Percentiles rank a stretch among this genome's conserved stretches.
Evolutionary conservation across 2,329 filamentous ascomycete species (phyloP).

Genomic region (Piedraia hortae): DNA sequence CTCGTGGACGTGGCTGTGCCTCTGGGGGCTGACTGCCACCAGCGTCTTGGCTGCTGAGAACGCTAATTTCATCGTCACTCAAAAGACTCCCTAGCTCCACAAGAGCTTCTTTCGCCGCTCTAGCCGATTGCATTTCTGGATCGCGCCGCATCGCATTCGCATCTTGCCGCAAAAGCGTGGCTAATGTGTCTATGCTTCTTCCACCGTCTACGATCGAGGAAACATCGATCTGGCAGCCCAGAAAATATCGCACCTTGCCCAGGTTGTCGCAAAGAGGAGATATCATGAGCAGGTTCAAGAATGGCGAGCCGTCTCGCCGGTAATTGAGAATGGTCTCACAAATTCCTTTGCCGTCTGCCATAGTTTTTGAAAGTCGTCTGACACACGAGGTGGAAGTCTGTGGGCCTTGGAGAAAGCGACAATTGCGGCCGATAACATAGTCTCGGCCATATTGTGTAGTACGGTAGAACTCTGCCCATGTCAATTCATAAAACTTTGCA

Average conservation of each 20-base stretch:
- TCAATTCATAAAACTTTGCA: neutral
- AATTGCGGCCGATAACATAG: slow-evolving; percentile 18
- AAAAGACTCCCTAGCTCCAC: slow-evolving; percentile 10
- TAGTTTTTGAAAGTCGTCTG: slow-evolving; percentile 12
- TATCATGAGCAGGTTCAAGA: slow-evolving; percentile 16
- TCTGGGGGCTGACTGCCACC: slow-evolving; percentile 3
- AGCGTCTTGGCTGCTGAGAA: slow-evolving; percentile 7
- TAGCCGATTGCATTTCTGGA: slow-evolving; percentile 4
- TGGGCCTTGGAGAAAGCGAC: slow-evolving; percentile 19
- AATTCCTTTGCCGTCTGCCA: slow-evolving; percentile 15
- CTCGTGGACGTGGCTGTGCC: slow-evolving; percentile 1
- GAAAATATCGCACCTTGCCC: slow-evolving; percentile 15
- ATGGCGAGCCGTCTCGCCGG: slow-evolving; percentile 15
- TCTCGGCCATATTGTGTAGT: slow-evolving; percentile 17
- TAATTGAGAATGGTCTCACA: slow-evolving; percentile 20
- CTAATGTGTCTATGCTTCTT: slow-evolving; percentile 13
- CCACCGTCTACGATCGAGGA: slow-evolving; percentile 13
- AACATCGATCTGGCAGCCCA: slow-evolving; percentile 16
- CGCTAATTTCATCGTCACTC: slow-evolving; percentile 10
- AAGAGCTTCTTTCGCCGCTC: slow-evolving; percentile 6
- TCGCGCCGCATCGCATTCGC: slow-evolving; percentile 6
- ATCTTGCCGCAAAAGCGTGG: slow-evolving; percentile 11
- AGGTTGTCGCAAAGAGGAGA: slow-evolving; percentile 17
- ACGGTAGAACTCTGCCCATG: slow-evolving; percentile 16
- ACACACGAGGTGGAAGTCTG: slow-evolving; percentile 13